These are phyloP conservation scores for Exophiala spinifera DNA, from an alignment of 2,329 filamentous ascomycete genomes.

Conservation along the genomic window DNA sequence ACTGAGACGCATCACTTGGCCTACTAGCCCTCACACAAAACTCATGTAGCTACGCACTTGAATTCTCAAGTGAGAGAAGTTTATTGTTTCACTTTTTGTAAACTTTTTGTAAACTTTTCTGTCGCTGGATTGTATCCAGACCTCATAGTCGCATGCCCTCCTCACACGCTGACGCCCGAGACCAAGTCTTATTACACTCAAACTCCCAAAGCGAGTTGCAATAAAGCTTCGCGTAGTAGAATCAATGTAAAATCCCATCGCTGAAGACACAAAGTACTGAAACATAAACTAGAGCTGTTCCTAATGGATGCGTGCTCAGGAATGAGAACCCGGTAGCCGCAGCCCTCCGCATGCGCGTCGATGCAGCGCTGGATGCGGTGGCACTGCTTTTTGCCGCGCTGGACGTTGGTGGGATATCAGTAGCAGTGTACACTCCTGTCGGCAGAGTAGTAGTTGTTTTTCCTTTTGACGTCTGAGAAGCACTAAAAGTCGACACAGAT, in stretches of 20 bases:
- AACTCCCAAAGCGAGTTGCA: no score
- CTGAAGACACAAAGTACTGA: not conserved
- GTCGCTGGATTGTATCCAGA: no score
- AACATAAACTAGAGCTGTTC: slow-evolving; percentile 10
- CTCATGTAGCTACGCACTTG: no score
- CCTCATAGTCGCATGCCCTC: no score
- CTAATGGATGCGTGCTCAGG: slow-evolving; percentile 11
- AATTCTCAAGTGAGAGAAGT: no score
- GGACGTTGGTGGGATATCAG: slow-evolving; percentile 24
- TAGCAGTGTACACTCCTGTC: slow-evolving; percentile 36
- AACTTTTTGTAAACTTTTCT: no score
- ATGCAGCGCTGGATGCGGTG: slow-evolving; percentile 12
- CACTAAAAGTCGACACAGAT: not conserved
- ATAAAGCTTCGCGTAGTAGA: no score
- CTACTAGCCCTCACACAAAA: no score
- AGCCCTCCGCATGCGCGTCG: slow-evolving; percentile 5
- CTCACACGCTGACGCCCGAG: no score
- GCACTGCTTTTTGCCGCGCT: slow-evolving; percentile 3
- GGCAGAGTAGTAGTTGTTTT: slow-evolving; percentile 16
- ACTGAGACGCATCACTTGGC: no score
- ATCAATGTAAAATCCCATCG: not conserved
- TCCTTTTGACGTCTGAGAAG: not conserved
- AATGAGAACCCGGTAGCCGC: slow-evolving; percentile 6
- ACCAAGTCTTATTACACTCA: no score
- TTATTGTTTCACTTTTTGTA: no score